Evolutionary conservation across 768 basidiomycete species (phyloP).

Genomic region (Pluteus cervinus): DNA sequence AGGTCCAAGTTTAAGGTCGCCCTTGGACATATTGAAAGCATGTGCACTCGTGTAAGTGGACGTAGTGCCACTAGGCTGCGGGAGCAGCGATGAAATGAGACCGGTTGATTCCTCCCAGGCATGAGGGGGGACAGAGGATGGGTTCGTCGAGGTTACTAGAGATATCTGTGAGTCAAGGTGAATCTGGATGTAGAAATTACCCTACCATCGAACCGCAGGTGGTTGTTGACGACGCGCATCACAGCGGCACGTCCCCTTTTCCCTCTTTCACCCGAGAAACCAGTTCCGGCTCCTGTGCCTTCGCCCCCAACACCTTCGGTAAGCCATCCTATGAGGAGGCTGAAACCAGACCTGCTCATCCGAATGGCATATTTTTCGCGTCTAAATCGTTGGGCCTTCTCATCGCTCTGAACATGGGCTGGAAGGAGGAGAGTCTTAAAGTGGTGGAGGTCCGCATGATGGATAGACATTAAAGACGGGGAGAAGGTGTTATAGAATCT

Average conservation of each 20-base stretch:
- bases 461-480: constrained; percentile 55
- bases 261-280: constrained; percentile 77
- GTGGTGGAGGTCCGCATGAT: constrained; percentile 66
- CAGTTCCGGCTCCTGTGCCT: constrained; percentile 70
- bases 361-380: constrained; percentile 87
- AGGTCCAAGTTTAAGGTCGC: constrained; percentile 81
- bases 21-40: constrained; percentile 71
- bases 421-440: constrained; percentile 78
- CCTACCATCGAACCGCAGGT: constrained; percentile 85
- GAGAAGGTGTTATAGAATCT: constrained; percentile 73
- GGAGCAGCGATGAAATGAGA: constrained; percentile 70
- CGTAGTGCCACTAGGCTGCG: constrained; percentile 48
- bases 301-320: constrained; percentile 90
- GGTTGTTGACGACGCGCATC: constrained; percentile 91
- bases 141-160: constrained; percentile 70
- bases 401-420: constrained; percentile 78
- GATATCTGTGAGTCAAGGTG: constrained; percentile 14
- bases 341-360: constrained; percentile 89
- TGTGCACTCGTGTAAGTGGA: constrained; percentile 52
- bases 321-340: constrained; percentile 91
- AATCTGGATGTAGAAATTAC: constrained; percentile 5
- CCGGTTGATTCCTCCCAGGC: constrained; percentile 88
- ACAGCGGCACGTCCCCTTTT: constrained; percentile 84
- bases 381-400: constrained; percentile 77
- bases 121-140: constrained; percentile 53